Percentiles rank a stretch among this genome's conserved stretches.
Evolutionary conservation across 805 yeast genomes (phyloP).

Genomic region (Vanderwaltozyma tropicalis): DNA sequence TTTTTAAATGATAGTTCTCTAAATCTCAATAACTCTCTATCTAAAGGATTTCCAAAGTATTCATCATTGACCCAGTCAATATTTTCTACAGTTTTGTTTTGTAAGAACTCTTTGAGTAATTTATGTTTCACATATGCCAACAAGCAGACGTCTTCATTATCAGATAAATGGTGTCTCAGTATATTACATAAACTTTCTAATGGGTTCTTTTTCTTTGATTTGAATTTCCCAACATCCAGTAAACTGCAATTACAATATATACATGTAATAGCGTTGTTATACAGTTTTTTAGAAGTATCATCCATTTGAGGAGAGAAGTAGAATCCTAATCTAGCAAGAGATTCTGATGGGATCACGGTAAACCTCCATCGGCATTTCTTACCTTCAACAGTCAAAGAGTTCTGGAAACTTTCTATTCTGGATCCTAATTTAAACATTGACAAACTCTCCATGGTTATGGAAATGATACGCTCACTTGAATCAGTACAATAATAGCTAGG

Average conservation of each 20-base stretch:
- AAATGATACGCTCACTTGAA: too few relatives aligned
- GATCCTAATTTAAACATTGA: not conserved
- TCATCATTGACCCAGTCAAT: conserved; percentile 17
- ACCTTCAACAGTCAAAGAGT: conserved; percentile 9
- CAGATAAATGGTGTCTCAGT: conserved; percentile 13
- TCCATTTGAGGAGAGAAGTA: conserved; percentile 16
- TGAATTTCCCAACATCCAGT: conserved; percentile 15
- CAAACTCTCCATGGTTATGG: not conserved
- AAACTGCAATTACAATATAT: conserved; percentile 15
- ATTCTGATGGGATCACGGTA: conserved; percentile 20
- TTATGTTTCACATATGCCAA: conserved; percentile 11
- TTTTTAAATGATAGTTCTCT: conserved; percentile 12
- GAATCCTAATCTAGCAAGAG: conserved; percentile 22
- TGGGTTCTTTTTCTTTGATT: conserved; percentile 16
- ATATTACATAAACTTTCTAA: conserved; percentile 20
- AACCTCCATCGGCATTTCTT: conserved; percentile 24
- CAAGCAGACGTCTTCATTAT: conserved; percentile 6
- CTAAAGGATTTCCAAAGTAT: conserved; percentile 14
- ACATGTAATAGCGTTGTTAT: conserved; percentile 20
- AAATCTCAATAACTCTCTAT: conserved; percentile 4
- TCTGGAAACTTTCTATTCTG: conserved; percentile 8
- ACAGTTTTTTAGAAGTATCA: conserved; percentile 3
- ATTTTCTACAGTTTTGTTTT: not conserved
- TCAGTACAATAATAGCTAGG: too few relatives aligned
- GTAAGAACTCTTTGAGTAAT: conserved; percentile 16